These are phyloP conservation scores for Zalerion maritima DNA, from an alignment of 495 filamentous ascomycete genomes.

Conservation along the genomic window DNA sequence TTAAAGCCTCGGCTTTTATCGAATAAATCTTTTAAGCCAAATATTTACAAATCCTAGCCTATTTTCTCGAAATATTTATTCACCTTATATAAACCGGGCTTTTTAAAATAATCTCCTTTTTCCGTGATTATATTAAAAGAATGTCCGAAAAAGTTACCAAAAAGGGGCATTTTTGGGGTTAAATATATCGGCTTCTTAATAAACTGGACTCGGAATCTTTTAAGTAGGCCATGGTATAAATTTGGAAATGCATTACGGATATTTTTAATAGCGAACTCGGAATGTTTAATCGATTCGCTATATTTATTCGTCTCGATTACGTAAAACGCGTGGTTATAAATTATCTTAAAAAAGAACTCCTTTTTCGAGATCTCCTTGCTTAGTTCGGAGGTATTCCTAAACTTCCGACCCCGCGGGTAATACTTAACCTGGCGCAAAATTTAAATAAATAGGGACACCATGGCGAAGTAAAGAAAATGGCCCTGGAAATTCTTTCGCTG, in stretches of 20 bases:
- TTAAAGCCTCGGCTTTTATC: constrained; percentile 7
- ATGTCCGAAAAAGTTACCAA: constrained; percentile 8
- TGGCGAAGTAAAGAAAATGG: too few species aligned
- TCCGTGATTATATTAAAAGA: constrained; percentile 7
- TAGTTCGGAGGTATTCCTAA: too few species aligned
- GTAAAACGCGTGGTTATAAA: constrained; percentile 7
- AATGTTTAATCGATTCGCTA: constrained; percentile 5
- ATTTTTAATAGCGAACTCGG: constrained; percentile 8
- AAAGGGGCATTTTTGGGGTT: constrained; percentile 7
- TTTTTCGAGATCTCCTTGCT: too few species aligned
- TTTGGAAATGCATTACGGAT: constrained; percentile 8
- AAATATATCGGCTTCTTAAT: constrained; percentile 6
- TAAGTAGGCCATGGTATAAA: constrained; percentile 8
- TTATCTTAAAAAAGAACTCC: too few species aligned
- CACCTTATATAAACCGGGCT: constrained; percentile 7
- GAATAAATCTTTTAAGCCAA: constrained; percentile 7
- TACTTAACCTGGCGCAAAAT: too few species aligned
- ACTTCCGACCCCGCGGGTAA: too few species aligned
- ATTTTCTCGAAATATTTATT: constrained; percentile 8
- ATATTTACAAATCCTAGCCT: constrained; percentile 7
- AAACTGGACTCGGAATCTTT: constrained; percentile 8
- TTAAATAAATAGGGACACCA: too few species aligned
- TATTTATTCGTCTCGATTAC: constrained; percentile 8
- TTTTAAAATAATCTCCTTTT: constrained; percentile 5
- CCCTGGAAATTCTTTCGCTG: too few species aligned